phyloP scores from a whole-genome alignment of 2,329 filamentous ascomycete species.

The Diaporthe sp. region DNA sequence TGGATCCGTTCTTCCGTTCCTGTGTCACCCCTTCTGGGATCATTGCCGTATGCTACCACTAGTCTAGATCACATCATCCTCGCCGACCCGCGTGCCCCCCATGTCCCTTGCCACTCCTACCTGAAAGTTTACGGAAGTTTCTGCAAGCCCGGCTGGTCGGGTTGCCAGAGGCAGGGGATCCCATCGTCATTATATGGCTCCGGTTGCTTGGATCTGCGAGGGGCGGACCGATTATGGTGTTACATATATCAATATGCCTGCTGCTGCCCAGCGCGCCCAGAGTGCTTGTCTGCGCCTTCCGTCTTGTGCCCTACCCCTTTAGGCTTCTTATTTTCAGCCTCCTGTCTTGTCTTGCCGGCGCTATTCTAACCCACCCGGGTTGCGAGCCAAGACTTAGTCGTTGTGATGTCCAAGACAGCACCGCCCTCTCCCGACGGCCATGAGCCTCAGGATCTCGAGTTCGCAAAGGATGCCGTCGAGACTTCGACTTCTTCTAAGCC shows the following conservation, averaged over 20 bases:
- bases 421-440: constrained; percentile 2
- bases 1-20: constrained; percentile 16
- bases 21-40: constrained; percentile 10
- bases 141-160: constrained; percentile 15
- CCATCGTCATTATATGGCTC: constrained; percentile 11
- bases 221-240: background rate
- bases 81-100: constrained; percentile 27
- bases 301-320: constrained; percentile 16
- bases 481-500: constrained; percentile 10
- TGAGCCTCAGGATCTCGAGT: constrained; percentile 34
- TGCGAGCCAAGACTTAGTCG: constrained; percentile 13
- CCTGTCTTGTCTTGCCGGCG: background rate
- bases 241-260: constrained; percentile 21
- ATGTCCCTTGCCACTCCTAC: constrained; percentile 37
- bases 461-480: constrained; percentile 30
- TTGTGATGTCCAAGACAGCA: constrained; percentile 27
- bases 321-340: constrained; percentile 13
- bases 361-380: constrained; percentile 5
- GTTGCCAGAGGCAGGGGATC: constrained; percentile 18
- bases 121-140: background rate
- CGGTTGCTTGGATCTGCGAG: constrained; percentile 8
- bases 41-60: constrained; percentile 36
- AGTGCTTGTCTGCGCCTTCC: constrained; percentile 4
- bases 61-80: constrained; percentile 41
- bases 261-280: constrained; percentile 18